Evolutionary conservation across 2,329 filamentous ascomycete genomes (phyloP), one percentile per base, ranked within the genome.

Genomic region (Pseudogymnoascus sp.): DNA sequence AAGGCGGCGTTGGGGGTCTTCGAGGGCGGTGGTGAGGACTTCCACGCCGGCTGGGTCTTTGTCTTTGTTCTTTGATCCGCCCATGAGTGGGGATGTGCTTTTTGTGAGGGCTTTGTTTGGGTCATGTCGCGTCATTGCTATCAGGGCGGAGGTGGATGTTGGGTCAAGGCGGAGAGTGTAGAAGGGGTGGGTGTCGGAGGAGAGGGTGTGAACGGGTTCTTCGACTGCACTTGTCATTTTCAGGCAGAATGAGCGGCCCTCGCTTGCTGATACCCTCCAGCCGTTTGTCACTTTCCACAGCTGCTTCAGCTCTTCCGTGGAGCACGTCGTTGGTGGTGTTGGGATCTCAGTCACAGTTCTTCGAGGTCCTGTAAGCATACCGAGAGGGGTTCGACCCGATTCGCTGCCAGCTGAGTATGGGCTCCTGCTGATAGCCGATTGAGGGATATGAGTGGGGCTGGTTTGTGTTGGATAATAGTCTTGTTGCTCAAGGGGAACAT

Each of bases 231-330:
- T 79, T 1, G 78, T 76, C 73, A 87, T 74, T 66, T 79, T 81
- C 70, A 88, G 75, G 71, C 83, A 85, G 74, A 81, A 88, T 23
- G 80, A 79, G 21, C 82, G 77, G 4, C 83, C 84, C 70, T 87
- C 84, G 2, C 80, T 79, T 0, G 78, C 72, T 0, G 84, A 81
- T 1, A 86, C 86, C 69, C 83, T 80, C 84, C 84, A 89, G 11
- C 87, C 88, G 70, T 89, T 90, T 65, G 84, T 79, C 0, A 85
- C 85, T 68, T 88, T 84, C 87, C 87, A 90, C 7, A 88, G 79
- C 60, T 80, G 80, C 67, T 83, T 83, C 37, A 90, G 79, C 66
- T 89, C 81, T 50, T 86, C 83, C 1, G 80, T 85, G 16, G 56
- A 69, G 10, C 25, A 18, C 14, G 33, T 37, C 6, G 28, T 14